Evolutionary conservation across 257 asterid genomes (phyloP).

Genomic region (Galeopsis tetrahit): DNA sequence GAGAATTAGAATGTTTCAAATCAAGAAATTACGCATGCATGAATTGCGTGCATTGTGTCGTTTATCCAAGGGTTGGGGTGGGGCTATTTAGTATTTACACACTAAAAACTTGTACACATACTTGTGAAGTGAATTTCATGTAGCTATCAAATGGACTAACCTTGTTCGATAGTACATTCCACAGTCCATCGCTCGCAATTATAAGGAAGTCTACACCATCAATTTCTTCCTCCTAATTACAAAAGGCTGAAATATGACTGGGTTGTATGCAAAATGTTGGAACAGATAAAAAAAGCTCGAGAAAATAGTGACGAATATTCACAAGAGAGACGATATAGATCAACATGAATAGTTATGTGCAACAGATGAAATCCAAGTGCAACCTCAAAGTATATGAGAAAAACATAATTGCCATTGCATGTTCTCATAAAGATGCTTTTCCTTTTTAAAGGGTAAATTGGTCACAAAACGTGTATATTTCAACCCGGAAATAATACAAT

Average conservation of each 20-base stretch:
- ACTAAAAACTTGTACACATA: background rate
- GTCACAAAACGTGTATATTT: background rate
- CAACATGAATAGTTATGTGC: constrained; percentile 3
- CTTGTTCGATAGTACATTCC: constrained; percentile 83
- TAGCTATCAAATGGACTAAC: constrained; percentile 37
- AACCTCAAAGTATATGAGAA: background rate
- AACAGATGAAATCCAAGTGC: background rate
- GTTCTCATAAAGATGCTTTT: background rate
- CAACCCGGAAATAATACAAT: background rate
- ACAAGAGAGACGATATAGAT: background rate
- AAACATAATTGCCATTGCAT: background rate
- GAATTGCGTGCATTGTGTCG: too few species aligned
- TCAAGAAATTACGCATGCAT: background rate
- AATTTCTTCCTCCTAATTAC: constrained; percentile 65
- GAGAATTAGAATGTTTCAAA: background rate
- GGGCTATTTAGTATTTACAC: too few species aligned
- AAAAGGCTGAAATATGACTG: background rate
- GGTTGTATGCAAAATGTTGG: background rate
- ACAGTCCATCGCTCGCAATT: constrained; percentile 83
- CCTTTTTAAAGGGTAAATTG: background rate
- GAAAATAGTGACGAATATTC: background rate
- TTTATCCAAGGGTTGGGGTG: background rate
- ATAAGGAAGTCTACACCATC: constrained; percentile 71
- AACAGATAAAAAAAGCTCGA: background rate
- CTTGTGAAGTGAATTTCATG: background rate